Conservation (phyloP, 176 grass and related monocot genomes). For the Triticum monococcum region DNA sequence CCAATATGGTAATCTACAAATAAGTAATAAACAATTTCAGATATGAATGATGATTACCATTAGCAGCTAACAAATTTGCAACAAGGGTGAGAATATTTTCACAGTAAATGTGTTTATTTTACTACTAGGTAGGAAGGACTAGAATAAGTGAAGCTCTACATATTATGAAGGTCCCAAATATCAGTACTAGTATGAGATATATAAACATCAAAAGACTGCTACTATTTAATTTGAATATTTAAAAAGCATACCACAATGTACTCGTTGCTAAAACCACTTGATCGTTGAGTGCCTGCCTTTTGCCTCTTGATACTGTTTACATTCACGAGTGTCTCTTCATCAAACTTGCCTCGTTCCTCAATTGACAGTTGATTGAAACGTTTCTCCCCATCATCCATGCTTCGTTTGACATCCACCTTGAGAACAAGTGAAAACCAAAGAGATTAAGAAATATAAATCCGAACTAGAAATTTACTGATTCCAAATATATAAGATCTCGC, state of each 20-base stretch:
- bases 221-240: conserved; percentile 1
- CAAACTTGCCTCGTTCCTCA: conserved; percentile 98
- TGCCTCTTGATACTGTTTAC: conserved; percentile 95
- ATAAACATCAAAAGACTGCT: neutral
- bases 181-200: neutral
- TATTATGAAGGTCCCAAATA: conserved; percentile 4
- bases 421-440: conserved; percentile 28
- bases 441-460: neutral
- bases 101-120: too few relatives aligned
- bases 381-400: conserved; percentile 87
- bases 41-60: conserved; percentile 2
- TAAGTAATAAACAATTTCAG: neutral
- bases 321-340: conserved; percentile 99
- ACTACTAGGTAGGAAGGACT: neutral
- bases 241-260: conserved; percentile 88
- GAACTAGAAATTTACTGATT: conserved; percentile 1
- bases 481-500: neutral
- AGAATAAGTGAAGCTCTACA: neutral
- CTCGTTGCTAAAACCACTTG: conserved; percentile 84
- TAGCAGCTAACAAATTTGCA: neutral
- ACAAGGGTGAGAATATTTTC: too few relatives aligned
- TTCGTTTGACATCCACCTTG: conserved; percentile 91
- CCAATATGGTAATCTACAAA: conserved; percentile 83
- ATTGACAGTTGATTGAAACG: conserved; percentile 96
- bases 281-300: conserved; percentile 59